Conservation (phyloP, 164 flowering plant species). For the Magnolia sinica region DNA sequence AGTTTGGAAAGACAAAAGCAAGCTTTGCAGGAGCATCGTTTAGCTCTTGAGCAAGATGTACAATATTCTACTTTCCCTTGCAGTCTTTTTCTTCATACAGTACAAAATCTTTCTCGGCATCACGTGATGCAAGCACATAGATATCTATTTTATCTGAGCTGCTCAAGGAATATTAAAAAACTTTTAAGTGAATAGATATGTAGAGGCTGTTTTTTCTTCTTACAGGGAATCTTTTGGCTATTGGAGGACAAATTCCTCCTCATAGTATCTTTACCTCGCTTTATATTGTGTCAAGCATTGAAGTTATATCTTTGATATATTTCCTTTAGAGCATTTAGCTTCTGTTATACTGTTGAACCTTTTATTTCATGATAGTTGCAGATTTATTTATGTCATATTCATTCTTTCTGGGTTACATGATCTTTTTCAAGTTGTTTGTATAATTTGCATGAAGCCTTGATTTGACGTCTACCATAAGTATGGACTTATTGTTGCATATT, state of each 20-base stretch:
- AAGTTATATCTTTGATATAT: not conserved
- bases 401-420: not conserved
- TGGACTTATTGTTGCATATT: no score
- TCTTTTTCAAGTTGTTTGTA: no score
- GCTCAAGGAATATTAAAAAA: not conserved
- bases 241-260: not conserved
- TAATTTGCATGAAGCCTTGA: no score
- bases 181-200: not conserved
- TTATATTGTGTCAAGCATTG: not conserved
- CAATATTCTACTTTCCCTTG: not conserved
- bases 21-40: constrained; percentile 59
- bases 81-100: not conserved
- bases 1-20: constrained; percentile 57
- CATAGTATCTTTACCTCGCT: not conserved
- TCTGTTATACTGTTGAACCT: not conserved
- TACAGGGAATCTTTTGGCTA: not conserved
- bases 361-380: not conserved
- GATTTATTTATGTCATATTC: not conserved
- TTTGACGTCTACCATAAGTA: no score
- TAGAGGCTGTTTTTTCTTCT: not conserved
- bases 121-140: not conserved
- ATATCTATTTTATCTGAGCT: not conserved
- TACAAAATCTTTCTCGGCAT: not conserved
- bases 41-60: constrained; percentile 86
- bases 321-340: not conserved